phyloP scores from a whole-genome alignment of 495 filamentous ascomycete genomes.

The Neohortaea acidophila region DNA sequence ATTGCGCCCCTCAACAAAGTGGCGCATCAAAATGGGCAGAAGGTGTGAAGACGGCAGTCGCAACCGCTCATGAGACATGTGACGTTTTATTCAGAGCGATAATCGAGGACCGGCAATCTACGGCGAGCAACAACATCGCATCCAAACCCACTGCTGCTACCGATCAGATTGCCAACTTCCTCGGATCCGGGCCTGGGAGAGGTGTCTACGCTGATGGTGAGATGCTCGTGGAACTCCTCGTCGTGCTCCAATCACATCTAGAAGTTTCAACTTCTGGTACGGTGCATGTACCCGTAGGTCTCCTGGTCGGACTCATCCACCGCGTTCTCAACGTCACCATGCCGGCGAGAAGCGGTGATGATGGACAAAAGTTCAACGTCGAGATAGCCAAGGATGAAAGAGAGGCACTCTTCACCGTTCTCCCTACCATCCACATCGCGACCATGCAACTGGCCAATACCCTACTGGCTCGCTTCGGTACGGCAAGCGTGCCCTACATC shows the following conservation, averaged over 20 bases:
- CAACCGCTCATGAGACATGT: slow-evolving; percentile 47
- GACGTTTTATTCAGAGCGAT: slow-evolving; percentile 63
- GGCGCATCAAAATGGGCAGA: slow-evolving; percentile 58
- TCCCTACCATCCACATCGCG: slow-evolving; percentile 60
- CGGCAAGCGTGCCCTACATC: slow-evolving; percentile 37
- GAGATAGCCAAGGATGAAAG: slow-evolving; percentile 64
- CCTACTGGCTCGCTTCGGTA: slow-evolving; percentile 39
- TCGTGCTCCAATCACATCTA: slow-evolving; percentile 40
- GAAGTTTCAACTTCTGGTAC: slow-evolving; percentile 40
- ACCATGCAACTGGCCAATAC: slow-evolving; percentile 42
- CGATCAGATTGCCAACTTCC: too few species aligned
- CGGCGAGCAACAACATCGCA: too few species aligned
- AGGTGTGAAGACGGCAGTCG: slow-evolving; percentile 41
- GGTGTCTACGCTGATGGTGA: slow-evolving; percentile 57
- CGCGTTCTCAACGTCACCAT: slow-evolving; percentile 53
- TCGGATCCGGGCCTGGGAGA: slow-evolving; percentile 50
- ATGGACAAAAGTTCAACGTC: slow-evolving; percentile 19
- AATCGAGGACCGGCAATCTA: slow-evolving; percentile 61
- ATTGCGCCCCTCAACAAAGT: slow-evolving; percentile 60
- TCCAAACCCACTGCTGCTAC: too few species aligned
- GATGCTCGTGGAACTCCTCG: slow-evolving; percentile 46
- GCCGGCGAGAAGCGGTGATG: slow-evolving; percentile 27
- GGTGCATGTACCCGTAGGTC: slow-evolving; percentile 48
- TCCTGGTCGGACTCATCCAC: slow-evolving; percentile 47
- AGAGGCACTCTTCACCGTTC: slow-evolving; percentile 51